Evolutionary conservation across 148 eudicot species (phyloP).

Genomic region (Nepenthes gracilis): DNA sequence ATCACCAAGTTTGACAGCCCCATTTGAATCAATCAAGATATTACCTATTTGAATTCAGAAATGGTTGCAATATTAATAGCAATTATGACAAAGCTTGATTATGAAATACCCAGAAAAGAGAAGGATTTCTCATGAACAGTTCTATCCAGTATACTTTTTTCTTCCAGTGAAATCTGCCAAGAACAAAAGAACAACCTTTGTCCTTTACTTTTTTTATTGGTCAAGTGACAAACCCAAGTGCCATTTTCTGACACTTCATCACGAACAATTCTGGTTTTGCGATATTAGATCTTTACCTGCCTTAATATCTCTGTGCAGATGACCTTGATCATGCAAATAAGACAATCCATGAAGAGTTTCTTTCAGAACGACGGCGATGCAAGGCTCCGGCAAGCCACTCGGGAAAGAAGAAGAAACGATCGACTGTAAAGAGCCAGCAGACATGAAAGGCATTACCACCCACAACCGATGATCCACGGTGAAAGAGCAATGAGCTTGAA

Average conservation of each 20-base stretch:
- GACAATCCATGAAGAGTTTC: conserved; percentile 43
- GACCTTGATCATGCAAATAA: conserved; percentile 68
- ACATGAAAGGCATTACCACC: conserved; percentile 88
- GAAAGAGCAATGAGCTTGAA: conserved; percentile 61
- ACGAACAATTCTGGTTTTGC: too few species aligned
- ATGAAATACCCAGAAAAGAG: too few species aligned
- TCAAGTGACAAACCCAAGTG: too few species aligned
- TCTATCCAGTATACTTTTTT: too few species aligned
- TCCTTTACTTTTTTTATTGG: too few species aligned
- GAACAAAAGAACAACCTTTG: too few species aligned
- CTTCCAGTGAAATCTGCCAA: too few species aligned
- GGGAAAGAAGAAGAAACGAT: conserved; percentile 38
- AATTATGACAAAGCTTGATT: too few species aligned
- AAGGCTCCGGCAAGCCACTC: conserved; percentile 38
- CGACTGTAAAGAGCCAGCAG: conserved; percentile 62
- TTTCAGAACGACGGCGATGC: conserved; percentile 36
- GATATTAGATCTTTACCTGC: conserved; percentile 13
- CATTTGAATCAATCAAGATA: conserved; percentile 41
- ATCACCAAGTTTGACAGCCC: conserved; percentile 49
- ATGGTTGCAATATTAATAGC: too few species aligned
- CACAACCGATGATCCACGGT: conserved; percentile 44
- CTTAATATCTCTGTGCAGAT: conserved; percentile 59
- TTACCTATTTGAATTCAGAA: conserved; percentile 13
- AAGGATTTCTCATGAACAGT: too few species aligned
- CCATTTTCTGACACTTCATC: too few species aligned